Evolutionary conservation across 495 filamentous ascomycete species (phyloP).

Genomic region (Daldinia vernicosa): DNA sequence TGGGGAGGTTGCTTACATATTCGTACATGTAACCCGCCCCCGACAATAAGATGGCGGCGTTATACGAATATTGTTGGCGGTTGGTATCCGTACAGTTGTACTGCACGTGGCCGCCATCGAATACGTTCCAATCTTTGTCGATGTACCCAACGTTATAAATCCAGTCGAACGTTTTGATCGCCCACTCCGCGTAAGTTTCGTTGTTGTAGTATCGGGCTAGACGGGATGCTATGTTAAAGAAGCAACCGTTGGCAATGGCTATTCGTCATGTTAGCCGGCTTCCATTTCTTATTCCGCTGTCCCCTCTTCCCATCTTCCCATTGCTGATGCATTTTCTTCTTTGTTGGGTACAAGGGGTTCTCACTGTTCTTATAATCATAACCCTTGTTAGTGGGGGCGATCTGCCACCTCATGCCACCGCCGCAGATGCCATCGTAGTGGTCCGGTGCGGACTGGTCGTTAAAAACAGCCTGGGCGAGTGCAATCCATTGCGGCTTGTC

Average conservation of each 20-base stretch:
- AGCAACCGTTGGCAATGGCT: slow-evolving; percentile 81
- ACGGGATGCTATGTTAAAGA: slow-evolving; percentile 84
- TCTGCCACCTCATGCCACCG: slow-evolving; percentile 88
- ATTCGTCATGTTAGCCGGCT: neutral
- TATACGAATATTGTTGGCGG: slow-evolving; percentile 78
- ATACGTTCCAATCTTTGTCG: slow-evolving; percentile 69
- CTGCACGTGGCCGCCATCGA: slow-evolving; percentile 75
- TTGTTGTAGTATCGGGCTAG: slow-evolving; percentile 82
- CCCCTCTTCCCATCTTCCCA: neutral
- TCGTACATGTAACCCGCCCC: slow-evolving; percentile 84
- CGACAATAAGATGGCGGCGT: slow-evolving; percentile 73
- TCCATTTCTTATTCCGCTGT: neutral
- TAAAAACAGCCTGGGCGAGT: slow-evolving; percentile 81
- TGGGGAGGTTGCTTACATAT: slow-evolving; percentile 56
- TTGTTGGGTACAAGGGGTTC: slow-evolving; percentile 4
- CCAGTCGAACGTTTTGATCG: slow-evolving; percentile 79
- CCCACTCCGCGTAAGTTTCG: slow-evolving; percentile 79
- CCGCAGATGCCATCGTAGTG: slow-evolving; percentile 72
- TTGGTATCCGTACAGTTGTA: slow-evolving; percentile 71
- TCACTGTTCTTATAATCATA: slow-evolving; percentile 89
- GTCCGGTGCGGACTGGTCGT: slow-evolving; percentile 64
- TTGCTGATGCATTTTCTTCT: neutral
- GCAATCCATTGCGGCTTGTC: slow-evolving; percentile 74
- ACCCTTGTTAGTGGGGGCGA: slow-evolving; percentile 76
- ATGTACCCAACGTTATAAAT: slow-evolving; percentile 68